A percentile compares a stretch with the other conserved stretches of the same genome.
Evolutionary conservation across 768 basidiomycete species (phyloP).

Genomic region (Pleurotus platypus): DNA sequence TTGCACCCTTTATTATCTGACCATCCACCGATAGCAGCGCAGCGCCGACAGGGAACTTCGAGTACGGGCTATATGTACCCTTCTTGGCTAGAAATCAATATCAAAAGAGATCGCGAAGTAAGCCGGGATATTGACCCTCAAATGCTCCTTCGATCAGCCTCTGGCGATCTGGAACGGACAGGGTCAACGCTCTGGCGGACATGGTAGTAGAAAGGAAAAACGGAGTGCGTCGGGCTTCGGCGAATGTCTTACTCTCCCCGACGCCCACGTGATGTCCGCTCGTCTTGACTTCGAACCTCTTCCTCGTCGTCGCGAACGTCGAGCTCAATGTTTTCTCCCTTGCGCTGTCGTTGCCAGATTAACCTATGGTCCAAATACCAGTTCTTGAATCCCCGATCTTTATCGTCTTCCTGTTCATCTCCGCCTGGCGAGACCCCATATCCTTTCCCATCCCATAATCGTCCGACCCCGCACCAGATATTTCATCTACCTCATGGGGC

Average conservation of each 20-base stretch:
- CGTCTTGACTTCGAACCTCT: no score
- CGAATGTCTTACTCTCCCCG: no score
- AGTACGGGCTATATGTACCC: slow-evolving; percentile 79
- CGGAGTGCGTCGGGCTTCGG: no score
- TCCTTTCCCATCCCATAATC: slow-evolving; percentile 46
- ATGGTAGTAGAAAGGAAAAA: slow-evolving; percentile 8
- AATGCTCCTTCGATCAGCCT: slow-evolving; percentile 55
- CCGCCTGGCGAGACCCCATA: slow-evolving; percentile 17
- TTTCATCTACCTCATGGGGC: slow-evolving; percentile 57
- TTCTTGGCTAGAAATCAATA: slow-evolving; percentile 49
- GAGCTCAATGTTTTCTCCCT: no score
- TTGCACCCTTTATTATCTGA: slow-evolving; percentile 76
- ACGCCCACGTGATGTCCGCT: no score
- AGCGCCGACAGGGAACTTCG: slow-evolving; percentile 91
- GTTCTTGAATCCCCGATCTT: no score
- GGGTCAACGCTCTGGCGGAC: slow-evolving; percentile 20
- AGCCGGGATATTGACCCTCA: slow-evolving; percentile 38
- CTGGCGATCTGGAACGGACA: slow-evolving; percentile 41
- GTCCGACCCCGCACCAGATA: slow-evolving; percentile 60
- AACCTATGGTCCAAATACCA: no score
- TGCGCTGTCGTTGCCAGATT: no score
- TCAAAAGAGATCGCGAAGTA: neutral
- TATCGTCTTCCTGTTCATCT: no score
- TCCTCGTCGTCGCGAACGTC: no score
- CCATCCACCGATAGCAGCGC: slow-evolving; percentile 73